These are phyloP conservation scores for Fusarium pininemorale DNA, from an alignment of 2,329 filamentous ascomycete species.

Conservation along the genomic window DNA sequence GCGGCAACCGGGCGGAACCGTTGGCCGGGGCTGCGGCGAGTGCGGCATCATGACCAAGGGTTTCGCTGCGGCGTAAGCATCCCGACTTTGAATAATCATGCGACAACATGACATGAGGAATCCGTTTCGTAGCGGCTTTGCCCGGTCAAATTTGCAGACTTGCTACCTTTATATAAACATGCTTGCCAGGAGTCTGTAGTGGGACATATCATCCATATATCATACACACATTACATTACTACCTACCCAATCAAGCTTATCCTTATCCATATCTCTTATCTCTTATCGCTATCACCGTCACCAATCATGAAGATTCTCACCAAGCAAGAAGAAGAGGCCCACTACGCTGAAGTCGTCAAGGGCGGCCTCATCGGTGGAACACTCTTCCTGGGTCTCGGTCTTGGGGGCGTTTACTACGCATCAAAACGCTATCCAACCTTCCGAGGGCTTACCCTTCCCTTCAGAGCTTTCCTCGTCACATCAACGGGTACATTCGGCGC, in stretches of 20 bases:
- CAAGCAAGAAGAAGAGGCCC: constrained; percentile 87
- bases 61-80: constrained; percentile 10
- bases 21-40: not conserved
- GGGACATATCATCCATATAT: constrained; percentile 3
- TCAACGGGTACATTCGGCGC: constrained; percentile 84
- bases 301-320: constrained; percentile 90
- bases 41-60: not conserved
- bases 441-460: constrained; percentile 83
- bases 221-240: constrained; percentile 3
- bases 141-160: constrained; percentile 8
- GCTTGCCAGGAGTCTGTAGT: constrained; percentile 3
- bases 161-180: constrained; percentile 14
- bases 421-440: constrained; percentile 79
- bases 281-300: constrained; percentile 8
- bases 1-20: constrained; percentile 19
- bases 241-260: not conserved
- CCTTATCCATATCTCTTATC: constrained; percentile 1
- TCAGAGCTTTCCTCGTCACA: constrained; percentile 89
- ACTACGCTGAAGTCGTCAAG: constrained; percentile 83
- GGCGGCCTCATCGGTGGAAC: constrained; percentile 80
- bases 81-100: constrained; percentile 15
- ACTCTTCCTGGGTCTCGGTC: constrained; percentile 72
- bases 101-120: constrained; percentile 23
- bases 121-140: constrained; percentile 7
- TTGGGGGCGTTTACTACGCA: constrained; percentile 72